Evolutionary conservation across 768 basidiomycete genomes (phyloP).

Genomic region (Tylopilus sp.): DNA sequence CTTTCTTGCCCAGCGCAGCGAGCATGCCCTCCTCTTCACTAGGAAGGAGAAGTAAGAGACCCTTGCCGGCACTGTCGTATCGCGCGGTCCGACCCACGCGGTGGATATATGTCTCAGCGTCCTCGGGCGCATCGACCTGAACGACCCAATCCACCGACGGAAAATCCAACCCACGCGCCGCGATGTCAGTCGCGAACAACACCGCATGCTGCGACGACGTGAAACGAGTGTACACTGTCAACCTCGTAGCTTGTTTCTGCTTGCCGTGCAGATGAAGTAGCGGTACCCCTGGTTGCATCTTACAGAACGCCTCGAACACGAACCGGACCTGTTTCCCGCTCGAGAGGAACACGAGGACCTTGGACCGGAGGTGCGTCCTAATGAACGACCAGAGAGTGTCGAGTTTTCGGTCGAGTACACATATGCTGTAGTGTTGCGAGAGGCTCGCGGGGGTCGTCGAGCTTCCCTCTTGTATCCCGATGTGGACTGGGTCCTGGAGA

Average conservation of each 20-base stretch:
- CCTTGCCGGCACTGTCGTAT: conserved; percentile 88
- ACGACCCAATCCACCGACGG: conserved; percentile 96
- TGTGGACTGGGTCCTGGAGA: conserved; percentile 73
- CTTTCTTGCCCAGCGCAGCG: conserved; percentile 64
- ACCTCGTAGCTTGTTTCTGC: conserved; percentile 88
- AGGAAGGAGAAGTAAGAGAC: conserved; percentile 76
- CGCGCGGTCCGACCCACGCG: conserved; percentile 94
- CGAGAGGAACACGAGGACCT: conserved; percentile 91
- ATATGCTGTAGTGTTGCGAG: conserved; percentile 86
- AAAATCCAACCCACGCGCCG: conserved; percentile 94
- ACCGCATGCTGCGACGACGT: conserved; percentile 78
- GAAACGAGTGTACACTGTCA: conserved; percentile 83
- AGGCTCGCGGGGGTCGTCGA: conserved; percentile 65
- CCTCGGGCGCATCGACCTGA: conserved; percentile 94
- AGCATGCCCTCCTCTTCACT: conserved; percentile 94
- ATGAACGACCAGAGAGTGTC: conserved; percentile 93
- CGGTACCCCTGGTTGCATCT: conserved; percentile 90
- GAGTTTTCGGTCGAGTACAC: conserved; percentile 82
- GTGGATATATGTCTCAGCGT: conserved; percentile 97
- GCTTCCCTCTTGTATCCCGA: conserved; percentile 57
- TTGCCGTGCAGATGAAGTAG: conserved; percentile 95
- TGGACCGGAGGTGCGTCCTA: conserved; percentile 87
- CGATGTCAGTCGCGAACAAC: conserved; percentile 93
- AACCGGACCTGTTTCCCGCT: conserved; percentile 97
- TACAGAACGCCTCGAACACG: conserved; percentile 92